Evolutionary conservation across 2,329 filamentous ascomycete genomes (phyloP).

Genomic region (Plenodomus lindquistii): DNA sequence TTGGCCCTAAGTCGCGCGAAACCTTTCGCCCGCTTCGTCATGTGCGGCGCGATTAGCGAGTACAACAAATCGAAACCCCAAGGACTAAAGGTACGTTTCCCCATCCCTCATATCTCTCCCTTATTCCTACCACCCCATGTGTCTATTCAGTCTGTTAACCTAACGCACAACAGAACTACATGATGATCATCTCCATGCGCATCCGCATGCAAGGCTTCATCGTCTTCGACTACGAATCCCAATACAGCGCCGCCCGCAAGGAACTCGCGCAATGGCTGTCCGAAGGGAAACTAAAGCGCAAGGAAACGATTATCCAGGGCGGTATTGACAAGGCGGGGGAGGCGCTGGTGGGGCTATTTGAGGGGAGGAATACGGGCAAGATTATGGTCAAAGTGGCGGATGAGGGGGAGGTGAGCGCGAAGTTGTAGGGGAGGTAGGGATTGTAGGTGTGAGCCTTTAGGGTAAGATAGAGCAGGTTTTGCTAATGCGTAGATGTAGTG

Average conservation of each 20-base stretch:
- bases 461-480: too few species aligned
- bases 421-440: neutral
- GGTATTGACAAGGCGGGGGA: constrained; percentile 67
- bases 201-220: constrained; percentile 63
- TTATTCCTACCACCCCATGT: too few species aligned
- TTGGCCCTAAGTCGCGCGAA: constrained; percentile 50
- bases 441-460: too few species aligned
- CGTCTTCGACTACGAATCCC: constrained; percentile 66
- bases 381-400: constrained; percentile 12
- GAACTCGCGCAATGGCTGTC: constrained; percentile 69
- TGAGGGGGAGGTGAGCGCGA: neutral
- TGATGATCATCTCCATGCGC: constrained; percentile 50
- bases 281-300: constrained; percentile 71
- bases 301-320: constrained; percentile 72
- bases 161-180: constrained; percentile 44
- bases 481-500: too few species aligned
- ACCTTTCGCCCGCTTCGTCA: constrained; percentile 48
- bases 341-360: constrained; percentile 66
- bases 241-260: constrained; percentile 61
- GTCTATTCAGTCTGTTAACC: too few species aligned
- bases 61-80: constrained; percentile 51
- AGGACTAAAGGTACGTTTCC: constrained; percentile 52
- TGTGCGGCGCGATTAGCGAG: constrained; percentile 51
- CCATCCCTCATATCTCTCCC: neutral
- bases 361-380: constrained; percentile 72